Conservation (phyloP, 2,329 filamentous ascomycete species). For the Clarireedia hainanense region DNA sequence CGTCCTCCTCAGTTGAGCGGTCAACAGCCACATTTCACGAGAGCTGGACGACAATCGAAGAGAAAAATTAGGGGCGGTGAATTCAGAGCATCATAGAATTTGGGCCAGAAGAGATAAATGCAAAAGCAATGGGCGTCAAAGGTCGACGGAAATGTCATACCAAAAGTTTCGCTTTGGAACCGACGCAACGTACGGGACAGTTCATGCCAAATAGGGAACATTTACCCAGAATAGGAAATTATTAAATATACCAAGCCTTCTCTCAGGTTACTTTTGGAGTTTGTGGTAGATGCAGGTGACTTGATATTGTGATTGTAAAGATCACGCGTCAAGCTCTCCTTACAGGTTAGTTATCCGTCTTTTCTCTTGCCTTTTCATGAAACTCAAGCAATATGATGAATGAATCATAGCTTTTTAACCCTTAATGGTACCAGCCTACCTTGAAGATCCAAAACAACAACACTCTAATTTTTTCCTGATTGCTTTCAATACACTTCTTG, state of each 20-base stretch:
- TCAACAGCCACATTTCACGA: slow-evolving; percentile 2
- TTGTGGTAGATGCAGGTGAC: not conserved
- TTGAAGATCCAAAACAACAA: slow-evolving; percentile 11
- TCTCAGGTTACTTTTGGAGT: not conserved
- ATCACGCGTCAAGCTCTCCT: not conserved
- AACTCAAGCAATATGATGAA: slow-evolving; percentile 4
- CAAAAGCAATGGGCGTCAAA: slow-evolving; percentile 7
- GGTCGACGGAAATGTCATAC: slow-evolving; percentile 3
- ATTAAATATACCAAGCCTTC: not conserved
- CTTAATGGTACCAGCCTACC: slow-evolving; percentile 6
- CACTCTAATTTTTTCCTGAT: slow-evolving; percentile 9
- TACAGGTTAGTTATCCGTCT: not conserved
- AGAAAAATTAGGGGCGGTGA: not conserved
- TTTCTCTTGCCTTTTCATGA: not conserved
- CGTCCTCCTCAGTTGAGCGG: slow-evolving; percentile 29
- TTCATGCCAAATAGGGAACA: slow-evolving; percentile 2
- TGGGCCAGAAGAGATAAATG: slow-evolving; percentile 1
- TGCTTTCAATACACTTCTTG: not conserved
- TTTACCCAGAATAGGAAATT: not conserved
- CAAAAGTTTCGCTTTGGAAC: not conserved
- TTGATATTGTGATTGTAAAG: slow-evolving; percentile 5
- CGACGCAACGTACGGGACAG: not conserved
- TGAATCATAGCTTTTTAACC: slow-evolving; percentile 10
- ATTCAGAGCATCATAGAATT: not conserved
- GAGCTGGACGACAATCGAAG: slow-evolving; percentile 1